Conservation (phyloP, 2,329 filamentous ascomycete genomes). For the Diaporthe sp. region DNA sequence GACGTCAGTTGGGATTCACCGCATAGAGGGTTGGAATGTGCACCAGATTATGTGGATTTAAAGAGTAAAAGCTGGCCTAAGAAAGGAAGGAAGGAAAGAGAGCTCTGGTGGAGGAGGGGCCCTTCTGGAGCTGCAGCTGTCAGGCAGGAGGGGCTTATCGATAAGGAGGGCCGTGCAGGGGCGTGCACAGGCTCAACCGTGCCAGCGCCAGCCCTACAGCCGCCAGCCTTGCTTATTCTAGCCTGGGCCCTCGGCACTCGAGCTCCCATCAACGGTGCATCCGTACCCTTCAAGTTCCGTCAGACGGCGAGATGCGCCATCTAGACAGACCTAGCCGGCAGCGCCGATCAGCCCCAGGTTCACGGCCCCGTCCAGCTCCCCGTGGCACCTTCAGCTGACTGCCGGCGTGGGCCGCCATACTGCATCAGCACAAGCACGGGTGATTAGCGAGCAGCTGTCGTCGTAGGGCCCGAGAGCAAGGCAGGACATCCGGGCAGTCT, state of each 20-base stretch:
- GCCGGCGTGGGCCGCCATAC: background rate
- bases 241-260: background rate
- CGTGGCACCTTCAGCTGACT: background rate
- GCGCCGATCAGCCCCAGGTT: background rate
- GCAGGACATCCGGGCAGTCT: background rate
- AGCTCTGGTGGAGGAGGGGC: no score
- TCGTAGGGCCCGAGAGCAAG: background rate
- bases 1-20: no score
- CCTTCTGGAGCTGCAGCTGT: no score
- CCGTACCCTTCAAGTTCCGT: background rate
- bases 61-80: no score
- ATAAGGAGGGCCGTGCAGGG: no score
- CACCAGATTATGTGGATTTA: no score
- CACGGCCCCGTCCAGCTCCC: background rate
- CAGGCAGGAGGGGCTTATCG: no score
- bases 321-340: background rate
- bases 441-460: background rate
- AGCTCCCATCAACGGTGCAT: background rate
- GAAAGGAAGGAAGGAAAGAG: no score
- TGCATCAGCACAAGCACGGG: background rate
- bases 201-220: no score
- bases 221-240: no score
- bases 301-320: background rate
- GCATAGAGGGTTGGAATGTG: no score
- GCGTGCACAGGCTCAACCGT: no score